A percentile compares a stretch with the other conserved stretches of the same genome.
phyloP scores from a whole-genome alignment of 257 asterid species.

The Solanum sitiens region DNA sequence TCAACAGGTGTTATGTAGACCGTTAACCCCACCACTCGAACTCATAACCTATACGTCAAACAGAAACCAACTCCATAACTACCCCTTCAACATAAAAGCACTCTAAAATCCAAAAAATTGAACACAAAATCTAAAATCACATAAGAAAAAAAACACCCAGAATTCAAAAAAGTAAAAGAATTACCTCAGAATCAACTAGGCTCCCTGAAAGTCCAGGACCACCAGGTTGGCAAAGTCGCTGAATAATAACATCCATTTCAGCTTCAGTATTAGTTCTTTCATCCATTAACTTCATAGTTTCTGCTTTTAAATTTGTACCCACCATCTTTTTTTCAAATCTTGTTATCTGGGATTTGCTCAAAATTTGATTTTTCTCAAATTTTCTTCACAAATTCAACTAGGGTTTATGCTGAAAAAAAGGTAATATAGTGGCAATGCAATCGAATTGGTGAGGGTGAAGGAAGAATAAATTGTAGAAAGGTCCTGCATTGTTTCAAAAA shows the following conservation, averaged over 20 bases:
- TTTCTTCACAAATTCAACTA: not conserved
- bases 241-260: constrained; percentile 71
- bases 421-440: not conserved
- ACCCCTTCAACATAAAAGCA: not conserved
- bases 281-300: constrained; percentile 73
- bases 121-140: not conserved
- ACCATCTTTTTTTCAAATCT: constrained; percentile 38
- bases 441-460: not conserved
- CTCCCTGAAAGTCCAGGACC: constrained; percentile 88
- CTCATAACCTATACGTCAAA: not conserved
- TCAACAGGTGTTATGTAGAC: not conserved
- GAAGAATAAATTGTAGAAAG: not conserved
- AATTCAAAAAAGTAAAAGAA: not conserved
- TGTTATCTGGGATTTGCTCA: not conserved
- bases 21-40: not conserved
- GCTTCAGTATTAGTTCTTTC: constrained; percentile 49
- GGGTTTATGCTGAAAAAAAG: not conserved
- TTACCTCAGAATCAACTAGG: constrained; percentile 72
- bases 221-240: constrained; percentile 69
- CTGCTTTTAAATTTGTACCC: constrained; percentile 76
- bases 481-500: not conserved
- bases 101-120: not conserved
- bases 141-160: not conserved
- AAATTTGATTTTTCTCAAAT: not conserved
- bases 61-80: not conserved